Base-by-base conservation (phyloP, 164 flowering plant genomes). In the Saururus chinensis region DNA sequence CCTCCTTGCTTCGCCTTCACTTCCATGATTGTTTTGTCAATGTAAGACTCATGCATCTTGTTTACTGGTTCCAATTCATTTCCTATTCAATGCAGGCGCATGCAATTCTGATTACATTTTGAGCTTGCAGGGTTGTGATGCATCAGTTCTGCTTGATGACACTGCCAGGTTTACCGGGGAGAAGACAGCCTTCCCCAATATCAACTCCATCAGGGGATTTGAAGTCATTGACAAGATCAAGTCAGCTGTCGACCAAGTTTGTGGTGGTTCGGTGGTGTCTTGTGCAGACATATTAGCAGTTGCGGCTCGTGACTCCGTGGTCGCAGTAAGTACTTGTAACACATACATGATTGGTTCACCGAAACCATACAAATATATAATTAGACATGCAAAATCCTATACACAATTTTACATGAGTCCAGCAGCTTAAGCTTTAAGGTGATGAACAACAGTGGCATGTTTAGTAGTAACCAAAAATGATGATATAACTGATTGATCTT, bases 11-110 rank as follows among this genome's bases (percentile, higher is more conserved):
- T 3, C 79, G 83, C 59, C 70, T 80, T 0, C 76, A 77, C 45
- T 77, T 77, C 70, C 78, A 80, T 22, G 81, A 77, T 40, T 76
- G 78, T 30, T 75, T 80, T 53, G 83, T 75, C 49, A 58, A 77
- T 11, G 79, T 74, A 70, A 40, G 64, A 14, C 26, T n/a, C 20
- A 40, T 4, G 7, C 17, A 42, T 10, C 49, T 10, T 42, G 12
- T 10, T 14, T 14, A 42, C 1, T 42, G 9, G 12, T 42, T 10
- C 1, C 14, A 14, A 4, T 42, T 42, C 49, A 42, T 42, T 4
- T 9, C 12, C 8, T 9, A 42, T 42, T 42, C 17, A 14, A 42
- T 42, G 7, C 1, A 1, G 17, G 14, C 9, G 9, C 9, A 14
- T 9, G 1, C 1, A 42, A 42, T 42, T 10, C 9, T 42, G 17